Conservation (phyloP, 2,329 filamentous ascomycete species). For the Claviceps purpurea region DNA sequence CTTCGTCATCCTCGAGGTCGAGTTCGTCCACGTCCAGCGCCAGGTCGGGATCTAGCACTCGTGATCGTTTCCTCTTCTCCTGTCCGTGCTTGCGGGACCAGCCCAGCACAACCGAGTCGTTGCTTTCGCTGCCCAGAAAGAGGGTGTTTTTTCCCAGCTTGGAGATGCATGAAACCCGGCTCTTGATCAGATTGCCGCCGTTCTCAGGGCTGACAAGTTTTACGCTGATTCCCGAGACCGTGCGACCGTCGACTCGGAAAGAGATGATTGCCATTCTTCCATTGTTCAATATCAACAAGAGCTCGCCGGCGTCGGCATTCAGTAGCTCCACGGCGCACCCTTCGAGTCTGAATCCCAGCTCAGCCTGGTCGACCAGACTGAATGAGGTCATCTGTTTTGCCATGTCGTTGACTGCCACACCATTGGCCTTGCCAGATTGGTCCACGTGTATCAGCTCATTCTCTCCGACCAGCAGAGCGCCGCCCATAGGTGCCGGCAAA, state of each 20-base stretch:
- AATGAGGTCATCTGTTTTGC: conserved; percentile 73
- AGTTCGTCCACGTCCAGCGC: conserved; percentile 37
- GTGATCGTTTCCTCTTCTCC: conserved; percentile 51
- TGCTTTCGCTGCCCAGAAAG: conserved; percentile 76
- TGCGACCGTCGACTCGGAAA: conserved; percentile 81
- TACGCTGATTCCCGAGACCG: conserved; percentile 75
- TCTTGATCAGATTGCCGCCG: conserved; percentile 49
- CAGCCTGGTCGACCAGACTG: conserved; percentile 72
- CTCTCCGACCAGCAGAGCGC: conserved; percentile 69
- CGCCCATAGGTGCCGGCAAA: conserved; percentile 74
- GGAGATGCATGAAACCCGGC: conserved; percentile 54
- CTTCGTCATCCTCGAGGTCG: conserved; percentile 48
- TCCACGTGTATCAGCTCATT: conserved; percentile 94
- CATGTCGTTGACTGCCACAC: conserved; percentile 85
- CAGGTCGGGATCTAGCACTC: conserved; percentile 40
- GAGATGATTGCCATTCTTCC: conserved; percentile 63
- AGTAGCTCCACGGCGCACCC: conserved; percentile 66
- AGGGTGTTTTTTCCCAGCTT: conserved; percentile 54
- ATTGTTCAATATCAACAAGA: conserved; percentile 68
- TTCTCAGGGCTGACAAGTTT: conserved; percentile 47
- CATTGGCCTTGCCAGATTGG: conserved; percentile 86
- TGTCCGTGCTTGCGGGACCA: conserved; percentile 58
- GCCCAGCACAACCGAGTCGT: conserved; percentile 68
- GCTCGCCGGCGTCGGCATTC: conserved; percentile 63
- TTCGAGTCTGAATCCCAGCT: conserved; percentile 68